Conservation (phyloP, 2,329 filamentous ascomycete species). For the Aspergillus quadricinctus region DNA sequence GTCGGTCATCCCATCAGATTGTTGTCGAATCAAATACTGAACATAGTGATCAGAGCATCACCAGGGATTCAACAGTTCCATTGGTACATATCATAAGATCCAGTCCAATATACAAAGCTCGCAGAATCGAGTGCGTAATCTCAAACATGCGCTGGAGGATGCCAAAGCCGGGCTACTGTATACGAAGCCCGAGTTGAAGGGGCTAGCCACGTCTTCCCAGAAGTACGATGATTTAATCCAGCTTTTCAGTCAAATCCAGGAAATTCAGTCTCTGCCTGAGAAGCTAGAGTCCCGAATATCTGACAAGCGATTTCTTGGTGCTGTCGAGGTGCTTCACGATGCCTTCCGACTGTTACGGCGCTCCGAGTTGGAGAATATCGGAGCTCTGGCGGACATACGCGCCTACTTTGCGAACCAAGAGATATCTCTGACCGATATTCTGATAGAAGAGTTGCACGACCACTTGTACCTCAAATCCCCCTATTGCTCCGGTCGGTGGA, state of each 20-base stretch:
- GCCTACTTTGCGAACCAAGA: slow-evolving; percentile 92
- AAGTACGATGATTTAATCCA: slow-evolving; percentile 87
- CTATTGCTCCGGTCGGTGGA: slow-evolving; percentile 96
- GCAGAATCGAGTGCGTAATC: slow-evolving; percentile 73
- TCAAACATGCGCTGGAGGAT: slow-evolving; percentile 77
- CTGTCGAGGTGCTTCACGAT: slow-evolving; percentile 86
- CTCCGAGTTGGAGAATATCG: slow-evolving; percentile 87
- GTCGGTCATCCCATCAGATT: slow-evolving; percentile 26
- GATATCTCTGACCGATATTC: slow-evolving; percentile 82
- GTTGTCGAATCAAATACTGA: slow-evolving; percentile 6
- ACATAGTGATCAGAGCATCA: slow-evolving; percentile 66
- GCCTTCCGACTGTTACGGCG: slow-evolving; percentile 78
- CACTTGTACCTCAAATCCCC: slow-evolving; percentile 97
- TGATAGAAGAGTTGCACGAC: slow-evolving; percentile 96
- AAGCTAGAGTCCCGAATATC: slow-evolving; percentile 91
- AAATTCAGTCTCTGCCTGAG: slow-evolving; percentile 83
- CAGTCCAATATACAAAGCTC: slow-evolving; percentile 87
- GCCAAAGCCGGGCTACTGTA: slow-evolving; percentile 78
- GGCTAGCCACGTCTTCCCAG: slow-evolving; percentile 80
- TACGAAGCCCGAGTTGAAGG: slow-evolving; percentile 86
- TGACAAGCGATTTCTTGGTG: slow-evolving; percentile 89
- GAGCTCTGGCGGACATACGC: slow-evolving; percentile 78
- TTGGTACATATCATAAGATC: slow-evolving; percentile 98
- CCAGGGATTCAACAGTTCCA: slow-evolving; percentile 98
- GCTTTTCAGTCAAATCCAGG: slow-evolving; percentile 76